Evolutionary conservation across 2,329 filamentous ascomycete species (phyloP).

Genomic region (Clarireedia homoeocarpa): DNA sequence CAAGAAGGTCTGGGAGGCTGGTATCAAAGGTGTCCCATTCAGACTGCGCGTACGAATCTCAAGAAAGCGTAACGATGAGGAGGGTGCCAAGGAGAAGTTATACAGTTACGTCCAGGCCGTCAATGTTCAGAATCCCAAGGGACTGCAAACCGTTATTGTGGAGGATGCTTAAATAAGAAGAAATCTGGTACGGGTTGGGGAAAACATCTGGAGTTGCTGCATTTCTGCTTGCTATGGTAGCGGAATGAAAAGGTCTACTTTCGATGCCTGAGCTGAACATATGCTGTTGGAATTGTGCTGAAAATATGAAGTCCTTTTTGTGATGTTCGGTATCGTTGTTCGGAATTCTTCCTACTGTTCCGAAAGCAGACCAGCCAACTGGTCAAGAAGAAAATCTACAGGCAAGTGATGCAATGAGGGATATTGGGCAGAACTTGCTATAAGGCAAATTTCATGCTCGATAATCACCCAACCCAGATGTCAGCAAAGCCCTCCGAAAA

Average conservation of each 20-base stretch:
- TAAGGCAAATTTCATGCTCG: too few species aligned
- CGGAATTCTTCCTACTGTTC: too few species aligned
- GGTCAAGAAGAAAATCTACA: too few species aligned
- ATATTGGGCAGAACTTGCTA: too few species aligned
- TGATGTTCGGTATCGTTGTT: background rate
- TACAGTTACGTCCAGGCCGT: slow-evolving; percentile 99
- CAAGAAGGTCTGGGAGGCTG: slow-evolving; percentile 99
- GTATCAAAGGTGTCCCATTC: slow-evolving; percentile 98
- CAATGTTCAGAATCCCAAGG: slow-evolving; percentile 99
- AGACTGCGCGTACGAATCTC: slow-evolving; percentile 97
- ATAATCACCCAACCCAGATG: too few species aligned
- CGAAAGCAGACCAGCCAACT: too few species aligned
- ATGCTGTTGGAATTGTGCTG: slow-evolving; percentile 3
- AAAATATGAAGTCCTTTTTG: slow-evolving; percentile 6
- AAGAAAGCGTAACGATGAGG: slow-evolving; percentile 99
- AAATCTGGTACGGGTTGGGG: slow-evolving; percentile 11
- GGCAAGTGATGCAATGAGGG: too few species aligned
- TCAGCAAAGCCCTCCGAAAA: too few species aligned
- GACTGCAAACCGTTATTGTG: slow-evolving; percentile 86
- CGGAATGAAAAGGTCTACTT: slow-evolving; percentile 28
- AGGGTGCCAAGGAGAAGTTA: slow-evolving; percentile 98
- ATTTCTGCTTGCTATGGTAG: slow-evolving; percentile 26
- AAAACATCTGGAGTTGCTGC: slow-evolving; percentile 25
- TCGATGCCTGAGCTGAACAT: slow-evolving; percentile 10
- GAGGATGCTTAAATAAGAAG: slow-evolving; percentile 48